phyloP scores from a whole-genome alignment of 148 eudicot genomes.

The Vaccinium myrtillus region DNA sequence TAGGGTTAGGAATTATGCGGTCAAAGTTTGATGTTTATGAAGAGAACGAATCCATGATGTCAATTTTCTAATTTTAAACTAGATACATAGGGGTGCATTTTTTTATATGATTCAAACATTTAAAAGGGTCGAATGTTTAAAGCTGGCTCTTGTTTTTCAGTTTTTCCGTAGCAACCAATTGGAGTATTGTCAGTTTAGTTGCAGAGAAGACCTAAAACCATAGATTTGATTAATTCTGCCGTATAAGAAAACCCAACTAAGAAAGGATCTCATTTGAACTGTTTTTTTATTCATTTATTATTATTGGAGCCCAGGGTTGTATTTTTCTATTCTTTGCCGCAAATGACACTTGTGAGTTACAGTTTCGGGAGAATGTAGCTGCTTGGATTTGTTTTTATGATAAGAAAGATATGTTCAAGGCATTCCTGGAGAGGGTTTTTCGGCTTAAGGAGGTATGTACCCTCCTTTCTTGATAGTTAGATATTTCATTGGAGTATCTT shows the following conservation, averaged over 20 bases:
- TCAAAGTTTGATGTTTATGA: neutral
- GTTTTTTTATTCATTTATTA: too few relatives aligned
- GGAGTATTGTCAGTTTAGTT: neutral
- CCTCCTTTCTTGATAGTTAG: neutral
- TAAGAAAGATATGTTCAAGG: slow-evolving; percentile 66
- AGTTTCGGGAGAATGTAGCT: slow-evolving; percentile 97
- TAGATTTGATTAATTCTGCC: neutral
- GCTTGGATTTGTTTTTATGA: slow-evolving; percentile 95
- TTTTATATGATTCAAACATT: neutral
- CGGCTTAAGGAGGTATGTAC: slow-evolving; percentile 74
- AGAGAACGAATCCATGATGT: neutral
- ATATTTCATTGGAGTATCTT: neutral
- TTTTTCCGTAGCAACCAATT: neutral
- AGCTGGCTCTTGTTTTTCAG: neutral
- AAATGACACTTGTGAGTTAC: slow-evolving; percentile 4
- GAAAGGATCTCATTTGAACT: neutral
- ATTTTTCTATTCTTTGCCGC: neutral
- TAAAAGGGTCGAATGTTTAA: neutral
- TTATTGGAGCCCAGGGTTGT: neutral
- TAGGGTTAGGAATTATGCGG: neutral
- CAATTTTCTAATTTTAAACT: neutral
- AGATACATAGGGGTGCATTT: neutral
- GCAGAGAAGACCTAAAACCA: neutral
- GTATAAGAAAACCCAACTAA: neutral
- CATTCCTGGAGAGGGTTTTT: slow-evolving; percentile 79